A percentile compares a stretch with the other conserved stretches of the same genome.
phyloP scores from a whole-genome alignment of 2,329 filamentous ascomycete species.

The Colletotrichum liaoningense region DNA sequence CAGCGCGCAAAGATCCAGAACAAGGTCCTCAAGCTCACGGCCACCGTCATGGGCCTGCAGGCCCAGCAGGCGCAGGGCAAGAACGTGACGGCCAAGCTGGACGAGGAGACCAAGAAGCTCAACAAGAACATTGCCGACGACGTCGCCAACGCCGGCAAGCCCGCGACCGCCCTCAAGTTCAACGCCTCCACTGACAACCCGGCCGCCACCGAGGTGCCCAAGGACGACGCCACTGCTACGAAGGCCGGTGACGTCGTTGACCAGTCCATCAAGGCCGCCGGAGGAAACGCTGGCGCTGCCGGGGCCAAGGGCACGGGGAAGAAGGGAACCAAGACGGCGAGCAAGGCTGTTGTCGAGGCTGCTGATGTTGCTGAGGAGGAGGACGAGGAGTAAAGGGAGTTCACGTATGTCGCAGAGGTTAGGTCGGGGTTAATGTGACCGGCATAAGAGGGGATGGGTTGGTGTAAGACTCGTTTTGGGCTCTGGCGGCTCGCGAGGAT shows the following conservation, averaged over 20 bases:
- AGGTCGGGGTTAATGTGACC: not conserved
- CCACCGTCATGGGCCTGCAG: conserved; percentile 61
- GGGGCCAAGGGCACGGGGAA: not conserved
- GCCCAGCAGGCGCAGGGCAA: conserved; percentile 63
- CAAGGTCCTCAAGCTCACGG: conserved; percentile 68
- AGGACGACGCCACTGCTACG: conserved; percentile 16
- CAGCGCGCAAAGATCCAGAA: conserved; percentile 69
- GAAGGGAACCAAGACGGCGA: not conserved
- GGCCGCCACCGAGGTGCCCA: conserved; percentile 20
- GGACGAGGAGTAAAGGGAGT: not conserved
- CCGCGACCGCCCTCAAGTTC: conserved; percentile 47
- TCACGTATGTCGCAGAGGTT: too few relatives aligned
- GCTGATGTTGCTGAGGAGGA: not conserved
- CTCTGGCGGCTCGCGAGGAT: not conserved
- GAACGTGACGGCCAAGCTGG: conserved; percentile 56
- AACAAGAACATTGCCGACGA: conserved; percentile 64
- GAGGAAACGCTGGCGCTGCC: not conserved
- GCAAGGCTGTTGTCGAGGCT: not conserved
- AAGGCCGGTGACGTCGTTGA: conserved; percentile 21
- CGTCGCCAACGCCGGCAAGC: conserved; percentile 56
- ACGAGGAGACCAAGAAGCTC: conserved; percentile 61
- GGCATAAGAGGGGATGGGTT: too few relatives aligned
- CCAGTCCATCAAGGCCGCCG: conserved; percentile 13
- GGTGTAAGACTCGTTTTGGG: not conserved
- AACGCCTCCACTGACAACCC: conserved; percentile 35